Base-by-base conservation (phyloP, 2,329 filamentous ascomycete genomes). In the Microcyclosporella mali region DNA sequence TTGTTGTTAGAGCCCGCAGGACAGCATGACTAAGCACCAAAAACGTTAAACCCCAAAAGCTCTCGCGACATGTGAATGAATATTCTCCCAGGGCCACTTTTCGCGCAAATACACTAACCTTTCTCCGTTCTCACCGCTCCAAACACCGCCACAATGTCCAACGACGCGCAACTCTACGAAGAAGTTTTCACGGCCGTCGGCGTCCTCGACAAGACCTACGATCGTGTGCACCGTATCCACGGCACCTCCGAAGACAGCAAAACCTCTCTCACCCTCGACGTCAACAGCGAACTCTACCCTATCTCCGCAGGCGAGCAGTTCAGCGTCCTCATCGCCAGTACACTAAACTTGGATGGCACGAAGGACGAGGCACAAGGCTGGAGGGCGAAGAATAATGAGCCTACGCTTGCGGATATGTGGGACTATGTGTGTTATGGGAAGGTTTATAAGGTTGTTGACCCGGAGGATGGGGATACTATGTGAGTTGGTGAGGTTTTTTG, bases 231-330 rank as follows among this genome's bases (percentile, higher is more conserved):
- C 42, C 90, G 92, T 56, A 79, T 97, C 62, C 79, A 73, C 42
- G 88, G 81, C 62, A 85, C 77, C 39, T 90, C 84, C 17, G 74
- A 77, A 55, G 88, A 94, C 69, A 78, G 77, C 56, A 74, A 79
- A 51, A 86, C 85, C 21, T 75, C 79, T 51, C 82, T 97, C 71
- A 82, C 80, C 4, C 84, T 98, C 47, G 92, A 98, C 70, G 81
- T 97, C 69, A 95, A 97, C 73, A 84, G 80, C 45, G 90, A 98
- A 69, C 79, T 98, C 6, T 95, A 92, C 68, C 86, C 86, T 2
- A 79, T 85, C 57, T 65, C 72, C 30, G 70, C 80, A 7, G 85
- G 84, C 62, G 89, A 95, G 56, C 83, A 75, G 11, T 67, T 98
- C 45, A 83, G 85, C 52, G 73, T 95, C 52, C 81, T 90, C 9